Percentiles rank a stretch among this genome's conserved stretches.
These are phyloP conservation scores for Vigna angularis DNA, from an alignment of 306 rosid genomes.

Conservation along the genomic window DNA sequence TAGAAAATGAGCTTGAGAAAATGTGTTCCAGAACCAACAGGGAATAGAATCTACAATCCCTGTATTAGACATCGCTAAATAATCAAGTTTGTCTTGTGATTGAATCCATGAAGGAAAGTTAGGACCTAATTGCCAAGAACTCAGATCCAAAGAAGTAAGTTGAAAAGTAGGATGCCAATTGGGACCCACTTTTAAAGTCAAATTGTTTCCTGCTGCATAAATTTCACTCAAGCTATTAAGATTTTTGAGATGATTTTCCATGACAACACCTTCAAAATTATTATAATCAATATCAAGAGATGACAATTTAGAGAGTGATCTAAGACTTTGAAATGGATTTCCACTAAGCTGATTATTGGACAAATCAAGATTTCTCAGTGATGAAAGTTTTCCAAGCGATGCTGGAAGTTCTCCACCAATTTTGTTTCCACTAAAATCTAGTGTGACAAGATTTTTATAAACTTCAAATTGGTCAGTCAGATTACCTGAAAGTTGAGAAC, in stretches of 20 bases:
- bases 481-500: too few species aligned
- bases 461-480: too few species aligned
- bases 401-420: too few species aligned
- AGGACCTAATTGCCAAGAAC: slow-evolving; percentile 21
- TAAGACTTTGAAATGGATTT: slow-evolving; percentile 8
- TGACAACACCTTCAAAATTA: slow-evolving; percentile 11
- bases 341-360: background rate
- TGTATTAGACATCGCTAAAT: slow-evolving; percentile 21
- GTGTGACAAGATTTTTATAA: too few species aligned
- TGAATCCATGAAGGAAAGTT: slow-evolving; percentile 41
- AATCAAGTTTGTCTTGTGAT: background rate
- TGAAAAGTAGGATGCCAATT: slow-evolving; percentile 35
- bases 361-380: background rate
- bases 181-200: slow-evolving; percentile 21
- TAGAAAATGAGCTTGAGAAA: too few species aligned
- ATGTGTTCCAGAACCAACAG: background rate
- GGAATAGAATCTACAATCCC: slow-evolving; percentile 15
- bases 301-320: background rate
- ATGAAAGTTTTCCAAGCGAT: background rate
- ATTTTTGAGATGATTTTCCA: slow-evolving; percentile 13
- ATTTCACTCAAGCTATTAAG: background rate
- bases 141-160: accelerated
- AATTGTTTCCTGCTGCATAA: background rate
- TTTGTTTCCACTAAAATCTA: too few species aligned
- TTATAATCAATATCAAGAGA: background rate